phyloP scores from a whole-genome alignment of 331 rosid genomes.

The Pyracantha coccinea region DNA sequence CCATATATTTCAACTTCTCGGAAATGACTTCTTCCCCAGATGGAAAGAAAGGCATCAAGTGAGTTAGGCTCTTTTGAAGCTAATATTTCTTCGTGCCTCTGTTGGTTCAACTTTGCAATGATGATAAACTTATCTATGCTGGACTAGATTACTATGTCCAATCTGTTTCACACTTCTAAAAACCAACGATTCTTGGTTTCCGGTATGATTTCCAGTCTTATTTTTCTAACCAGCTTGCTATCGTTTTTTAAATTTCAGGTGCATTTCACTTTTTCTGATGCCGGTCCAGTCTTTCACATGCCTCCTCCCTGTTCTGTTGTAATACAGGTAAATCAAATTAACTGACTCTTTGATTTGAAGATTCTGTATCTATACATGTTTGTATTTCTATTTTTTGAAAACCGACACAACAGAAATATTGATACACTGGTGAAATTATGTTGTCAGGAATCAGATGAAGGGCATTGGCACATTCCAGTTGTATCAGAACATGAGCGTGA shows the following conservation, averaged over 20 bases:
- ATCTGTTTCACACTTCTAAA: not conserved
- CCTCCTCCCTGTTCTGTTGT: conserved; percentile 96
- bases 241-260: conserved; percentile 45
- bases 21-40: conserved; percentile 86
- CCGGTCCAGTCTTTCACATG: conserved; percentile 82
- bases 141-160: not conserved
- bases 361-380: not conserved
- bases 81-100: not conserved
- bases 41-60: conserved; percentile 97
- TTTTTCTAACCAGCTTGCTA: conserved; percentile 1
- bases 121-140: not conserved
- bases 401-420: not conserved
- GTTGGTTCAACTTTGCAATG: not conserved
- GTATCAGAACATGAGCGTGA: conserved; percentile 46
- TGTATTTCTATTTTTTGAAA: not conserved
- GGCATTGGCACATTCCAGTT: conserved; percentile 91
- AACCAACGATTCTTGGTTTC: not conserved
- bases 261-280: conserved; percentile 62
- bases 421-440: conserved; percentile 19
- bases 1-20: conserved; percentile 81
- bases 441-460: conserved; percentile 79
- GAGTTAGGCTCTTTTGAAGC: conserved; percentile 22
- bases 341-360: not conserved
- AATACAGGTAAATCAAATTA: conserved; percentile 57
- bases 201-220: not conserved